Base-by-base conservation (phyloP, 257 asterid genomes). In the Dorcoceras hygrometricum region DNA sequence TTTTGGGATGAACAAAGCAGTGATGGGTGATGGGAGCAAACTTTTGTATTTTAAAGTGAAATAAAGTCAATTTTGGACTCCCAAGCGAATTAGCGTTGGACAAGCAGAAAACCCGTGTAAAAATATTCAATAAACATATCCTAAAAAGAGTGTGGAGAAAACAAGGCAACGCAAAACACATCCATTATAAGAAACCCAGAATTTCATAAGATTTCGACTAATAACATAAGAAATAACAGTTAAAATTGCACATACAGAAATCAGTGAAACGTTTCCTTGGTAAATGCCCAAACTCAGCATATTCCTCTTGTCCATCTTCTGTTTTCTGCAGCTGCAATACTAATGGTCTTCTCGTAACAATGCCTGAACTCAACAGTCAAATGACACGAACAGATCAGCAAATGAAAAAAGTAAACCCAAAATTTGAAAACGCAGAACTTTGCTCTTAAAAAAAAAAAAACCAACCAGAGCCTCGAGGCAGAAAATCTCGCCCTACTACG, bases 391-490 rank as follows among this genome's bases (percentile, higher is more conserved):
- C n/a, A 61, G 63, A 66, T 57, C 70, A 72, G 26, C 61, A 10
- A 55, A 14, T 19, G 63, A 51, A 58, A 39, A 6, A 23, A 8
- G 19, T 18, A 61, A 50, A 66, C 51, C 19, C 66, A 26, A 7
- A 32, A 22, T 18, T 10, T n/a, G n/a, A n/a, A n/a, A 32, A 63
- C 18, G 56, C 59, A 20, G 25, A 51, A 11, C 24, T 19, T 26
- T 6, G 62, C 23, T 36, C 0, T 1, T 11, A 0, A 48, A 59
- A 69, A 25, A 8, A 57, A 56, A 46, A 57, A 29, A 27, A 74
- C 90, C 63, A 59, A 91, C 98, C 98, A 74, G 95, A 91, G 73
- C 98, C 98, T 69, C 98, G 86, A 10, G 98, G 98, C 64, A 91
- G 98, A 75, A 91, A 91, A 80, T 89, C 98, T 59, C 96, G 77